Evolutionary conservation across 2,329 filamentous ascomycete species (phyloP).

Genomic region (Trichoderma atrobrunneum): DNA sequence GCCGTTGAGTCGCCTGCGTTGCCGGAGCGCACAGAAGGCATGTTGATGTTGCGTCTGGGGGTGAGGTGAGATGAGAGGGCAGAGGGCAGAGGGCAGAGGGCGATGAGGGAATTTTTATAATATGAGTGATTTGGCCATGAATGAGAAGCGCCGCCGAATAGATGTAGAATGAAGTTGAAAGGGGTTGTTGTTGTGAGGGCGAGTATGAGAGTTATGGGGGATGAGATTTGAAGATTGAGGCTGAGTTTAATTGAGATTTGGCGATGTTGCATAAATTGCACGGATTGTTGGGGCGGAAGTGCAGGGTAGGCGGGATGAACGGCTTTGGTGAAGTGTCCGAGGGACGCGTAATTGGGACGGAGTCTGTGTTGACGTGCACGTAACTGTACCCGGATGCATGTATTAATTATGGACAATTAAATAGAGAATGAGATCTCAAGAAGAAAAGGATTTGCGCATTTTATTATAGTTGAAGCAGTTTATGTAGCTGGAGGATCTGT

Average conservation of each 20-base stretch:
- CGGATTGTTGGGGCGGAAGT: neutral
- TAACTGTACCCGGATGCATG: neutral
- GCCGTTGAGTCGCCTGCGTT: conserved; percentile 21
- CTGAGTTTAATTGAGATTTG: neutral
- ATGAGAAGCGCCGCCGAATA: neutral
- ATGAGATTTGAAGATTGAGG: neutral
- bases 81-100: neutral
- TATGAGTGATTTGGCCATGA: neutral
- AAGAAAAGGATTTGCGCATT: neutral
- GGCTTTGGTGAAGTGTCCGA: neutral
- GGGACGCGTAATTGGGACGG: neutral
- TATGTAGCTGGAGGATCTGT: too few species aligned
- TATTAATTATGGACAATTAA: neutral
- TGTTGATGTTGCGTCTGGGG: conserved; percentile 23
- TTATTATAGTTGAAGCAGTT: neutral
- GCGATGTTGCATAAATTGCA: neutral
- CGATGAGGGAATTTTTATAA: neutral
- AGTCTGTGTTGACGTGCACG: neutral
- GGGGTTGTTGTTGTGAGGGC: neutral
- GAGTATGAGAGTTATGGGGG: neutral
- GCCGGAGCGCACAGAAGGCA: conserved; percentile 27
- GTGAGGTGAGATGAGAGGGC: neutral
- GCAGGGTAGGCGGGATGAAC: conserved; percentile 2
- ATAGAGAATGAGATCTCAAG: neutral
- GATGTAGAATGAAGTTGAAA: neutral